Base-by-base conservation (phyloP, 805 yeast genomes). In the Metschnikowia dekortorum region DNA sequence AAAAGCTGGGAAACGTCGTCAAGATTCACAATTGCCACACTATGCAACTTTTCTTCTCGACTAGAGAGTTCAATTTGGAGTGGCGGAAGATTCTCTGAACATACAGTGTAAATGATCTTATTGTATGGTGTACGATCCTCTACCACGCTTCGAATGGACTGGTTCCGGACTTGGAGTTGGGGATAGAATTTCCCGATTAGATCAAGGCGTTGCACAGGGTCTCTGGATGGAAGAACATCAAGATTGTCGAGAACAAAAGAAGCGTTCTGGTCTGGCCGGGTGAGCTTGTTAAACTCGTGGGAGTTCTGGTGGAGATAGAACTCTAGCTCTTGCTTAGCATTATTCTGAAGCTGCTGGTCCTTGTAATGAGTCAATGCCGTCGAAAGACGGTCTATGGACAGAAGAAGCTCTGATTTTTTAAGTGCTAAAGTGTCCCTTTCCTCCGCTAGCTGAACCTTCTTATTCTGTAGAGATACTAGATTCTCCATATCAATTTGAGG, bases 151-250 rank as follows among this genome's bases (percentile, higher is more conserved):
- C 18, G 33, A 4, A 48, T 31, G 8, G 16, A 10, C 28, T 46
- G 52, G 30, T 46, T 39, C n/a, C 35, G 44, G 4, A 64, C 49
- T 29, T 62, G 63, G 34, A 71, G 40, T 44, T 54, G 47, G 1
- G 69, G 67, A 46, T 54, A 61, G 48, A 71, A 69, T 47, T 54
- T 55, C 44, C 56, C 61, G 14, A 68, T 55, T 40, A 61, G 53
- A 8, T 53, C 41, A 30, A 67, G 49, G 16, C 75, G 57, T 36
- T 58, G 50, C 8, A 46, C 29, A 71, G 74, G 69, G 44, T 71
- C 64, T 8, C 54, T 52, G 3, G 75, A 66, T 2, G 77, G 76
- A 6, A 62, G 58, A 4, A 71, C 75, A 44, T 67, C 60, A 45
- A 71, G 52, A 22, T 62, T 61, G 8, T 63, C 57, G 11, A 64